Evolutionary conservation across 176 grass and related monocot genomes (phyloP), one percentile per base, ranked within the genome.

Genomic region (Alopecurus myosuroides): DNA sequence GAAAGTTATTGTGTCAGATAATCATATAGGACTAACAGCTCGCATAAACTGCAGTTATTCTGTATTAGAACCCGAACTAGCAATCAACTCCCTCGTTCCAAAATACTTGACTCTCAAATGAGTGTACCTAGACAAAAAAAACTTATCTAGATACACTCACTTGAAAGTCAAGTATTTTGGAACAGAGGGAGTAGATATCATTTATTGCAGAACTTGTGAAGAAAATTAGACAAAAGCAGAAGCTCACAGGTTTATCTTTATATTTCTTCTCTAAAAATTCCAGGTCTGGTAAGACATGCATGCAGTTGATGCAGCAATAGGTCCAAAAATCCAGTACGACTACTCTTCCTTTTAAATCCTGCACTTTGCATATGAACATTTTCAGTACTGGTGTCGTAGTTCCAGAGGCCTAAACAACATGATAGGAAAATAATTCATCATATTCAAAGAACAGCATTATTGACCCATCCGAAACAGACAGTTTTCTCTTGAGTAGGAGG

Each of bases 251-350:
- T 69, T 95, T 93, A 72, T 98, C 79, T 50, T 84, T 91, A 84
- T 95, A 98, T 62, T 98, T 94, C 72, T 75, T 90, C 88, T 98
- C 96, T 64, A 98, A 77, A 83, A 83, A 98, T 49, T 98, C 93
- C 60, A 98, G 91, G 81, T 98, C 96, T 29, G 96, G 96, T 69
- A 98, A 79, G 44, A 98, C 93, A 94, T 98, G 96, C 96, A 98
- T 98, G 79, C 96, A 98, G 71, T 98, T 98, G 79, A 98, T 98
- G 81, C 93, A 98, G 80, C 96, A 98, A 87, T 95, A 98, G 30
- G 93, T 98, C 96, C 93, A 98, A 92, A 98, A 98, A 93, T 95
- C 96, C 81, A 98, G 85, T 22, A 98, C 73, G 52, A 98, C 93
- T 36, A 98, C 88, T 85, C 77, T 93, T 60, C 93, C 96, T 88